These are phyloP conservation scores for Trichoderma parareesei DNA, from an alignment of 495 filamentous ascomycete genomes.

Conservation along the genomic window DNA sequence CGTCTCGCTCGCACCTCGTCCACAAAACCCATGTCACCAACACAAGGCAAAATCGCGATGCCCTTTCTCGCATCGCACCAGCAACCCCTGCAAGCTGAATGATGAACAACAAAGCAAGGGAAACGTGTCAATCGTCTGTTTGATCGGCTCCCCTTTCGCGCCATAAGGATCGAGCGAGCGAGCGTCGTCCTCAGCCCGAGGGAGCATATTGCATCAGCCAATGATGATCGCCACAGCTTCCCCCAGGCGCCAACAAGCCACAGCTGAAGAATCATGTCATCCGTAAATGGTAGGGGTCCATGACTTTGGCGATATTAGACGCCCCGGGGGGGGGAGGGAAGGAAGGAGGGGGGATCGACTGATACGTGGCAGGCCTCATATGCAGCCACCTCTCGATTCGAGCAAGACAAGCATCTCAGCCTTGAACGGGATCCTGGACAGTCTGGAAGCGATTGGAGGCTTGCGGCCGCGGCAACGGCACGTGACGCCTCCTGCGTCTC, in stretches of 20 bases:
- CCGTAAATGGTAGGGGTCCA: background rate
- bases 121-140: background rate
- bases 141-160: background rate
- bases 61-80: background rate
- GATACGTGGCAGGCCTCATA: background rate
- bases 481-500: too few relatives aligned
- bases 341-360: background rate
- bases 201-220: background rate
- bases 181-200: background rate
- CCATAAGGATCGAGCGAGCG: background rate
- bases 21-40: too few relatives aligned
- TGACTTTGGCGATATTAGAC: background rate
- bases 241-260: background rate
- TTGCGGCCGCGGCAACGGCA: too few relatives aligned
- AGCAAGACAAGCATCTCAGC: background rate
- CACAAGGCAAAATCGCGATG: background rate
- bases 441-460: too few relatives aligned
- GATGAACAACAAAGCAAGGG: background rate
- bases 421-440: background rate
- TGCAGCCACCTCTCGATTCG: background rate
- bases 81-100: background rate
- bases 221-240: background rate
- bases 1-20: too few relatives aligned
- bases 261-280: background rate
- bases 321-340: background rate